Percentiles rank a stretch among this genome's conserved stretches.
Evolutionary conservation across 176 grass and related monocot species (phyloP).

Genomic region (Lolium multiflorum): DNA sequence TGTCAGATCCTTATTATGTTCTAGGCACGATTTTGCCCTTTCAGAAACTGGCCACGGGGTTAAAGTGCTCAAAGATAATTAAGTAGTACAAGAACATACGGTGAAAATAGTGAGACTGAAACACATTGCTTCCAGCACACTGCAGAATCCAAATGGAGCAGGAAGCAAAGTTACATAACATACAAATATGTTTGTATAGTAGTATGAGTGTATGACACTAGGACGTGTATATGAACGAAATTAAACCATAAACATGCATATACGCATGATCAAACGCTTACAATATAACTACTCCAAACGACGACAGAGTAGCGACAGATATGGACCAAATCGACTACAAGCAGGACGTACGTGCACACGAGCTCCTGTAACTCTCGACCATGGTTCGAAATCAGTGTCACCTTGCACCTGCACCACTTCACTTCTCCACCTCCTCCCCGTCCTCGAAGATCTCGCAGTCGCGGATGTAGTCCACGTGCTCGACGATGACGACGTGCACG

Average conservation of each 20-base stretch:
- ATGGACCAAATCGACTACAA: not conserved
- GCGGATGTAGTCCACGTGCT: slow-evolving; percentile 50
- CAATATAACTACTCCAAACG: not conserved
- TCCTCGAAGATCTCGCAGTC: slow-evolving; percentile 35
- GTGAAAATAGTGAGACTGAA: not conserved
- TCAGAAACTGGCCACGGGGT: not conserved
- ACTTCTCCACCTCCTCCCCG: not conserved
- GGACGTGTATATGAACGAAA: not conserved
- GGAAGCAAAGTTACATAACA: slow-evolving; percentile 10
- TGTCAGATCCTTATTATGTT: not conserved
- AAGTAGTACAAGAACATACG: not conserved
- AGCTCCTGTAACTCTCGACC: not conserved
- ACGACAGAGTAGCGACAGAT: not conserved
- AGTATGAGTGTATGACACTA: not conserved
- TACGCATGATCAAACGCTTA: not conserved
- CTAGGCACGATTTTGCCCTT: not conserved
- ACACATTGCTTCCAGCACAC: not conserved
- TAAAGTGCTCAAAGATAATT: not conserved
- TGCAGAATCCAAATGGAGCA: not conserved
- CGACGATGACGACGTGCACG: slow-evolving; percentile 67
- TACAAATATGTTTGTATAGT: slow-evolving; percentile 11
- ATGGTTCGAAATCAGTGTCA: not conserved
- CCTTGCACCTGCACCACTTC: not conserved
- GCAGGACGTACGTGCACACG: not conserved
- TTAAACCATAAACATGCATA: not conserved